These are phyloP conservation scores for Epichloe hybrida DNA, from an alignment of 2,329 filamentous ascomycete species.

Conservation along the genomic window DNA sequence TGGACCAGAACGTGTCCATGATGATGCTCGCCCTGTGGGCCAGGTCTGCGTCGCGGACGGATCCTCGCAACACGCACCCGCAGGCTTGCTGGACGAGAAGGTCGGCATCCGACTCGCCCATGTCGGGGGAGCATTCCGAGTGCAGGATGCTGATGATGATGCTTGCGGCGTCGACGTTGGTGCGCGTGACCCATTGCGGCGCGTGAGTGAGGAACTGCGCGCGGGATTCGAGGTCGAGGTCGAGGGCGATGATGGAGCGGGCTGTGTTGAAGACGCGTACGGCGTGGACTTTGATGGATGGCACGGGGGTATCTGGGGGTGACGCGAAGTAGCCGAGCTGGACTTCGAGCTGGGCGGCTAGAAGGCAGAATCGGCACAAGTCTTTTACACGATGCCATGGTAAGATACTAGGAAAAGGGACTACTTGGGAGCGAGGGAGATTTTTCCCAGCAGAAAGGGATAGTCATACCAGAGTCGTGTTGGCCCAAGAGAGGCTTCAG, in stretches of 20 bases:
- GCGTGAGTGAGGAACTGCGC: slow-evolving; percentile 29
- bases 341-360: slow-evolving; percentile 38
- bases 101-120: slow-evolving; percentile 16
- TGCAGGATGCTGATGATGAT: slow-evolving; percentile 32
- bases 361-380: slow-evolving; percentile 32
- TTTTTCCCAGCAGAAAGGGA: too few species aligned
- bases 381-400: slow-evolving; percentile 21
- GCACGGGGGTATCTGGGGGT: slow-evolving; percentile 23
- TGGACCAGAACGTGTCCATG: slow-evolving; percentile 35
- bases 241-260: slow-evolving; percentile 28
- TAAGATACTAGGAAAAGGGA: too few species aligned
- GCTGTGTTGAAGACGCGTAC: slow-evolving; percentile 35
- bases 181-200: slow-evolving; percentile 36
- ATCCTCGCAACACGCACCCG: slow-evolving; percentile 26
- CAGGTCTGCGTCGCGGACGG: slow-evolving; percentile 35
- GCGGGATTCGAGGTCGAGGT: slow-evolving; percentile 28
- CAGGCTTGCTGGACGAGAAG: slow-evolving; percentile 19
- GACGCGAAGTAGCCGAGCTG: slow-evolving; percentile 37
- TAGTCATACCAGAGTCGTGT: slow-evolving; percentile 29
- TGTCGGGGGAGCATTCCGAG: slow-evolving; percentile 26
- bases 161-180: slow-evolving; percentile 30
- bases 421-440: too few species aligned
- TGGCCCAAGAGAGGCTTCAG: slow-evolving; percentile 31
- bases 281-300: slow-evolving; percentile 28
- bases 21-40: slow-evolving; percentile 30